Conservation (phyloP, 345 rosid species). For the Kernera saxatilis region DNA sequence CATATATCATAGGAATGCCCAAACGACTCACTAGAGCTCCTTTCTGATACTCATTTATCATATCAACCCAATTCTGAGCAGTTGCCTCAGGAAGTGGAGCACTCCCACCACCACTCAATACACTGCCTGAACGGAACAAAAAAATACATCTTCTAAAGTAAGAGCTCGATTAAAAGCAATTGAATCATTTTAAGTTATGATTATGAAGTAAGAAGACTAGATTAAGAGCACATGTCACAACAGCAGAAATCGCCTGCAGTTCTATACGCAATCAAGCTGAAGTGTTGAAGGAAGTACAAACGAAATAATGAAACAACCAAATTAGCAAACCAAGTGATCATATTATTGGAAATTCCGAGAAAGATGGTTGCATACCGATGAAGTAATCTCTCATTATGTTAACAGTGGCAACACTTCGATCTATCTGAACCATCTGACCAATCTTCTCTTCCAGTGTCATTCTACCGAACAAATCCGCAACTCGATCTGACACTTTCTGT, state of each 20-base stretch:
- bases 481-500: conserved; percentile 37
- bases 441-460: conserved; percentile 59
- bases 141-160: neutral
- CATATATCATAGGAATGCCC: conserved; percentile 90
- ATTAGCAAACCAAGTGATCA: neutral
- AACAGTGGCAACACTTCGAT: conserved; percentile 40
- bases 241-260: neutral
- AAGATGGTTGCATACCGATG: conserved; percentile 31
- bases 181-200: neutral
- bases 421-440: conserved; percentile 60
- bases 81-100: conserved; percentile 65
- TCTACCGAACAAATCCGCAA: conserved; percentile 37
- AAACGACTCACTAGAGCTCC: conserved; percentile 69
- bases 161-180: too few relatives aligned
- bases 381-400: conserved; percentile 41
- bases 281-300: neutral
- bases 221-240: neutral
- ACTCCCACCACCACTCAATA: conserved; percentile 90
- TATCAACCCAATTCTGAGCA: conserved; percentile 67
- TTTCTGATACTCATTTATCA: conserved; percentile 66
- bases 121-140: conserved; percentile 48
- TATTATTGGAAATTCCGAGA: neutral
- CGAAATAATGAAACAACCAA: neutral
- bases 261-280: neutral
- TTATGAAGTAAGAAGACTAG: neutral